phyloP scores from a whole-genome alignment of 352 stramenopile genomes.

The Phytophthora cactorum region DNA sequence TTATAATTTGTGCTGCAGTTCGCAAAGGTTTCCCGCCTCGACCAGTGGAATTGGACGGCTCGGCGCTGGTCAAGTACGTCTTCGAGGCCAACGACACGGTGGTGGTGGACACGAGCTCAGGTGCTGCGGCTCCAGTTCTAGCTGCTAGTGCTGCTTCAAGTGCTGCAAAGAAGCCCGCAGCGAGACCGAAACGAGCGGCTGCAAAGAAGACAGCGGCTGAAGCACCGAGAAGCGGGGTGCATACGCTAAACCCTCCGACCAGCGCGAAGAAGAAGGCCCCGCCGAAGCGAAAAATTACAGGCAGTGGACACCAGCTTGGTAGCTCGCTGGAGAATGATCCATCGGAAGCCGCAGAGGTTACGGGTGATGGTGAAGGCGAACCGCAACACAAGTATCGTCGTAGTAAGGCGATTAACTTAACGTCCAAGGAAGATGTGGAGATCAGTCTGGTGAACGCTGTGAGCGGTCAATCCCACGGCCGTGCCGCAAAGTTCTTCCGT shows the following conservation, averaged over 20 bases:
- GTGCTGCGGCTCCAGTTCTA: conserved; percentile 9
- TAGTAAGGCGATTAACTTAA: conserved; percentile 61
- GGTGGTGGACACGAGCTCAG: conserved; percentile 45
- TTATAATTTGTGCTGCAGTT: conserved; percentile 42
- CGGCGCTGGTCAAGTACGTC: conserved; percentile 49
- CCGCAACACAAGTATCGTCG: conserved; percentile 58
- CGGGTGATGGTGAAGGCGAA: conserved; percentile 29
- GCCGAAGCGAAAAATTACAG: conserved; percentile 52
- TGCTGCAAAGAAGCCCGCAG: conserved; percentile 11
- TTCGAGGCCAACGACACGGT: conserved; percentile 78
- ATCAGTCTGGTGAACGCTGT: conserved; percentile 70
- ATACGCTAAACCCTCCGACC: conserved; percentile 49
- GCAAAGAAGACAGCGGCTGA: conserved; percentile 32
- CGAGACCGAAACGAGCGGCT: conserved; percentile 21
- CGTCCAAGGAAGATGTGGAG: conserved; percentile 82
- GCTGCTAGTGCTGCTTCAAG: conserved; percentile 17
- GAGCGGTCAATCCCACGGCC: conserved; percentile 56
- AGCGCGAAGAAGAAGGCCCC: conserved; percentile 27
- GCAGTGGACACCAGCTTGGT: conserved; percentile 60
- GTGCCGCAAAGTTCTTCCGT: conserved; percentile 81
- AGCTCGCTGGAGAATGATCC: conserved; percentile 46
- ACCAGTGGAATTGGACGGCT: conserved; percentile 40
- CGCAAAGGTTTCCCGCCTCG: conserved; percentile 72
- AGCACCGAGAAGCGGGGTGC: conserved; percentile 41
- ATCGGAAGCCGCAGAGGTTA: conserved; percentile 3